Percentiles rank a stretch among this genome's conserved stretches.
Evolutionary conservation across 768 basidiomycete genomes (phyloP).

Genomic region (Podaxis sp.): DNA sequence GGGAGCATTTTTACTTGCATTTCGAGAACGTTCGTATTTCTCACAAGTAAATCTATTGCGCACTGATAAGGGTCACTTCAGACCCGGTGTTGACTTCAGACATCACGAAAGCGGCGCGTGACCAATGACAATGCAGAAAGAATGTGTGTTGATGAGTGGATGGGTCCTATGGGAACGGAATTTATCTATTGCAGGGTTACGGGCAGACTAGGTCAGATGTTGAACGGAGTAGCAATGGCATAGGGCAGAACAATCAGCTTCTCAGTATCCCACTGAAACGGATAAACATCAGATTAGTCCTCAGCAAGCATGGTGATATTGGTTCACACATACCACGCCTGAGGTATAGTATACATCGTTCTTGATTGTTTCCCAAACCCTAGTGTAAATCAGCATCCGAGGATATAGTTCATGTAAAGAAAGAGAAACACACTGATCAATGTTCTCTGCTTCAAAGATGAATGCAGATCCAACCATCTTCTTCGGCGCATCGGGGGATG

Average conservation of each 20-base stretch:
- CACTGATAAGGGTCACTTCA: background rate
- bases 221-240: constrained; percentile 31
- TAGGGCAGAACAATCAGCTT: constrained; percentile 50
- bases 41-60: background rate
- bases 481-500: constrained; percentile 40
- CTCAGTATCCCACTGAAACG: constrained; percentile 54
- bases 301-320: background rate
- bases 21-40: background rate
- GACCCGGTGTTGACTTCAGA: background rate
- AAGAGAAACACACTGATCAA: constrained; percentile 41
- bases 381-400: constrained; percentile 16
- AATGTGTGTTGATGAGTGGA: too few species aligned
- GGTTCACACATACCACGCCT: constrained; percentile 33
- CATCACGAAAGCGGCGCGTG: background rate
- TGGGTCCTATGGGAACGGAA: background rate
- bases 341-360: constrained; percentile 40
- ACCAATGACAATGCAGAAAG: too few species aligned
- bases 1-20: background rate
- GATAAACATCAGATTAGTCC: background rate
- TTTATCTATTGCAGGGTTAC: background rate
- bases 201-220: background rate
- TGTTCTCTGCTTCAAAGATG: constrained; percentile 50
- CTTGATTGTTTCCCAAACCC: constrained; percentile 38
- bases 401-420: constrained; percentile 9
- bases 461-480: constrained; percentile 63